Evolutionary conservation across 306 rosid species (phyloP).

Genomic region (Vicia sativa): DNA sequence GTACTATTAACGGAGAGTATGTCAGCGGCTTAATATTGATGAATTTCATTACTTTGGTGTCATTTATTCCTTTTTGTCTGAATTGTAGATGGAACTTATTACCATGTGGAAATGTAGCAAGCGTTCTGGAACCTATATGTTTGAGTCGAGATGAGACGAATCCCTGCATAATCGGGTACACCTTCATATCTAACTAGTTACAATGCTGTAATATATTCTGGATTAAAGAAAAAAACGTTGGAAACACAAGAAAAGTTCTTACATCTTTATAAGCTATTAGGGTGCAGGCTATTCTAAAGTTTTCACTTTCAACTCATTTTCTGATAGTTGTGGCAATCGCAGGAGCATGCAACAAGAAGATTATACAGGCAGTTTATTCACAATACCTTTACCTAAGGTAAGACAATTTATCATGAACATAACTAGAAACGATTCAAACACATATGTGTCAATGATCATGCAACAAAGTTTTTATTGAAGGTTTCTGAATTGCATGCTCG

Average conservation of each 20-base stretch:
- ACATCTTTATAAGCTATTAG: no score
- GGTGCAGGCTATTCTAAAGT: background rate
- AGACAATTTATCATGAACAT: conserved; percentile 20
- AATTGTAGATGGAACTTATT: conserved; percentile 70
- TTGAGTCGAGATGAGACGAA: conserved; percentile 65
- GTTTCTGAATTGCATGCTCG: conserved; percentile 78
- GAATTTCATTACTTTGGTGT: conserved; percentile 16
- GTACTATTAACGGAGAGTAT: conserved; percentile 90
- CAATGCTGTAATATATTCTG: no score
- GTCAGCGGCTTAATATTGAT: conserved; percentile 33
- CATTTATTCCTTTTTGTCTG: conserved; percentile 12
- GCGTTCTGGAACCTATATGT: conserved; percentile 53
- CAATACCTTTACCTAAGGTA: conserved; percentile 71
- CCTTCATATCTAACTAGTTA: background rate
- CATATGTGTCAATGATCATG: conserved; percentile 17
- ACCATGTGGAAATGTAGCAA: conserved; percentile 63
- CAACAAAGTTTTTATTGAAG: conserved; percentile 42
- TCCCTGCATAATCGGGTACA: conserved; percentile 74
- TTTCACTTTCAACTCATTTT: conserved; percentile 8
- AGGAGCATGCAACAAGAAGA: conserved; percentile 53
- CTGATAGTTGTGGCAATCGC: conserved; percentile 38
- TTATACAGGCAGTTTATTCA: conserved; percentile 49
- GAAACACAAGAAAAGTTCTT: no score
- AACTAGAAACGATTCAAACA: background rate
- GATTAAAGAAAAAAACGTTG: no score